Base-by-base conservation (phyloP, 306 rosid species). In the Lathyrus aphaca region DNA sequence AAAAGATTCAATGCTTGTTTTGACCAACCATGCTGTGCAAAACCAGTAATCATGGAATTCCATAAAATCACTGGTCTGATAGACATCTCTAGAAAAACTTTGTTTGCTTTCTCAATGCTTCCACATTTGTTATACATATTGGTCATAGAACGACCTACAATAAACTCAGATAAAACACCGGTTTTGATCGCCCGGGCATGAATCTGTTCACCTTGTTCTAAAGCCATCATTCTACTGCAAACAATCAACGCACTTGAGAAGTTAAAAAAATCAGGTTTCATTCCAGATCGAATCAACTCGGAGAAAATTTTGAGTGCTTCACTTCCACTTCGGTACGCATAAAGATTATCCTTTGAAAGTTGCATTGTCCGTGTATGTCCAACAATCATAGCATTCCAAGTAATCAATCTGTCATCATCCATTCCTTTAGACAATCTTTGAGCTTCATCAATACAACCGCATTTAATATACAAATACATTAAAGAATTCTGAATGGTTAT, bases 301-400 rank as follows among this genome's bases (percentile, higher is more conserved):
- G 75, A 71, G 79, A 84, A 90, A 76, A 86, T 75, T 3, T 68
- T 39, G 17, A 88, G 89, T 5, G 96, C 97, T 76, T 86, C 86
- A n/a, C 3, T 79, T 81, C 96, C 98, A 63, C 78, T 81, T 55
- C 38, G 79, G 71, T 79, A 69, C 5, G 84, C 84, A 29, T 88
- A 78, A 78, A 93, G 78, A 83, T 84, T 82, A 74, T 84, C 88
- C 48, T 49, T 82, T 69, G 80, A 79, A 64, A 57, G 75, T 35
- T 87, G 91, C 88, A 88, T 88, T 81, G 84, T 81, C 75, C 88
- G 87, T 32, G 87, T 84, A 50, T 84, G 84, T 10, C 97, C 97
- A 7, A 97, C 87, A 74, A 94, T 90, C 96, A 90, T 87, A 5
- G 92, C 85, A 71, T 94, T 94, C 97, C 98, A 90, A 21, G 97